These are phyloP conservation scores for Pythium oligandrum DNA, from an alignment of 352 stramenopile species.

Conservation along the genomic window DNA sequence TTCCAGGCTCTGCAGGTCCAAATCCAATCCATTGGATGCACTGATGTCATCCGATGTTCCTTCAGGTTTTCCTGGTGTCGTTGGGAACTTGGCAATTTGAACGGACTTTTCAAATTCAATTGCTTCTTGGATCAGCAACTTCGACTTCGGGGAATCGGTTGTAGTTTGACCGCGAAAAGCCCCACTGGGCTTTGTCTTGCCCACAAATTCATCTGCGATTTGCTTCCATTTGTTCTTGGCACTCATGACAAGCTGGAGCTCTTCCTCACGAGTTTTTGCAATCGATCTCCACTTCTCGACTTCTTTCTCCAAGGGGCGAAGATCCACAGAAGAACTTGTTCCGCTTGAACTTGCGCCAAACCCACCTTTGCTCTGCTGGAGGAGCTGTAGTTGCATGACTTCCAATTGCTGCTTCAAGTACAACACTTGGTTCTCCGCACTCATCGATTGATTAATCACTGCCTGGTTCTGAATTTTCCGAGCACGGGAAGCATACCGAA, in stretches of 20 bases:
- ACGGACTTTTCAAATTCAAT: constrained; percentile 31
- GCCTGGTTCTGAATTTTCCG: constrained; percentile 99
- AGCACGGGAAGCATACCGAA: constrained; percentile 93
- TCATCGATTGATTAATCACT: constrained; percentile 95
- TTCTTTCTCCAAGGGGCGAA: constrained; percentile 18
- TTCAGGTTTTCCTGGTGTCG: background rate
- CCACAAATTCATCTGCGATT: constrained; percentile 37
- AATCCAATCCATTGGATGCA: background rate
- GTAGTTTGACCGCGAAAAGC: background rate
- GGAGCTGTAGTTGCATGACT: constrained; percentile 53
- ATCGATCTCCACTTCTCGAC: constrained; percentile 29
- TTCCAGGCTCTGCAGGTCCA: constrained; percentile 28
- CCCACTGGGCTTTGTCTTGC: constrained; percentile 18
- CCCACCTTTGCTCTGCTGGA: constrained; percentile 26
- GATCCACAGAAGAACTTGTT: constrained; percentile 10
- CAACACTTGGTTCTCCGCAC: constrained; percentile 70
- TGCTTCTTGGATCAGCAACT: constrained; percentile 23
- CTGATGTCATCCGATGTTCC: background rate
- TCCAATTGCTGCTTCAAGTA: constrained; percentile 69
- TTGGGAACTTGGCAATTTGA: constrained; percentile 15
- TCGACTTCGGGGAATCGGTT: constrained; percentile 18
- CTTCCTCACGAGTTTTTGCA: constrained; percentile 24
- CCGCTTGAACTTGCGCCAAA: background rate
- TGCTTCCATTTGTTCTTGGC: constrained; percentile 69
- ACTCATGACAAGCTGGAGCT: constrained; percentile 40